A percentile compares a stretch with the other conserved stretches of the same genome.
phyloP scores from a whole-genome alignment of 2,329 filamentous ascomycete genomes.

The Pseudogymnoascus sp. region DNA sequence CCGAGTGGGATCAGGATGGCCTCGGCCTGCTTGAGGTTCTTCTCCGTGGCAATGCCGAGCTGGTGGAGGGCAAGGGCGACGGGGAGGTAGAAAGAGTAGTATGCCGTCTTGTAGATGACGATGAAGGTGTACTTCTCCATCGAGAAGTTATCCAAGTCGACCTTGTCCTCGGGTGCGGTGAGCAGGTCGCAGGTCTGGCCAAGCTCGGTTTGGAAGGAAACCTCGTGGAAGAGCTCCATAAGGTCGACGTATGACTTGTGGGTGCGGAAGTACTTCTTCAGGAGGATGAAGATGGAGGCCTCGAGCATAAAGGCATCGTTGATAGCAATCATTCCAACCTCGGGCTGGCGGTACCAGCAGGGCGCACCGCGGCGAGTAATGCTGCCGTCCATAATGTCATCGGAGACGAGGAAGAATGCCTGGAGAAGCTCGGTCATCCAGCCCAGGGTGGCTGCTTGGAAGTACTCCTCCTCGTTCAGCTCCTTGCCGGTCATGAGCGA shows the following conservation, averaged over 20 bases:
- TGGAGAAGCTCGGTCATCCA: slow-evolving; percentile 98
- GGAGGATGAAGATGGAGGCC: slow-evolving; percentile 75
- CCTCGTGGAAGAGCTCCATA: slow-evolving; percentile 92
- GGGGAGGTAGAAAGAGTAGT: slow-evolving; percentile 98
- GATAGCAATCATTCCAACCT: slow-evolving; percentile 92
- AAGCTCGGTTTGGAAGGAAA: slow-evolving; percentile 86
- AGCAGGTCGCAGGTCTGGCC: slow-evolving; percentile 91
- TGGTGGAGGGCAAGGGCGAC: slow-evolving; percentile 84
- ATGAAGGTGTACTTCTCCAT: slow-evolving; percentile 96
- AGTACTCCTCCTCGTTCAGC: slow-evolving; percentile 75
- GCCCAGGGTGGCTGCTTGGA: slow-evolving; percentile 76
- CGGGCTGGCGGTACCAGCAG: slow-evolving; percentile 89
- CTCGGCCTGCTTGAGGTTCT: slow-evolving; percentile 82
- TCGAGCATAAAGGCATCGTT: slow-evolving; percentile 98
- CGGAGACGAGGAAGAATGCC: slow-evolving; percentile 96
- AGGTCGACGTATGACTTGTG: slow-evolving; percentile 86
- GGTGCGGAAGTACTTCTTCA: slow-evolving; percentile 86
- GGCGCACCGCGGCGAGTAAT: slow-evolving; percentile 90
- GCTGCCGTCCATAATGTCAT: slow-evolving; percentile 97
- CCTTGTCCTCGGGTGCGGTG: slow-evolving; percentile 87
- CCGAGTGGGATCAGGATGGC: slow-evolving; percentile 93
- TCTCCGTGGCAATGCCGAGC: slow-evolving; percentile 71
- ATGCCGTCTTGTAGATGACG: slow-evolving; percentile 98
- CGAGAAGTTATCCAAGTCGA: slow-evolving; percentile 91
- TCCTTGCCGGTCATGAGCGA: slow-evolving; percentile 65